Base-by-base conservation (phyloP, 306 rosid genomes). In the Sindora glabra region DNA sequence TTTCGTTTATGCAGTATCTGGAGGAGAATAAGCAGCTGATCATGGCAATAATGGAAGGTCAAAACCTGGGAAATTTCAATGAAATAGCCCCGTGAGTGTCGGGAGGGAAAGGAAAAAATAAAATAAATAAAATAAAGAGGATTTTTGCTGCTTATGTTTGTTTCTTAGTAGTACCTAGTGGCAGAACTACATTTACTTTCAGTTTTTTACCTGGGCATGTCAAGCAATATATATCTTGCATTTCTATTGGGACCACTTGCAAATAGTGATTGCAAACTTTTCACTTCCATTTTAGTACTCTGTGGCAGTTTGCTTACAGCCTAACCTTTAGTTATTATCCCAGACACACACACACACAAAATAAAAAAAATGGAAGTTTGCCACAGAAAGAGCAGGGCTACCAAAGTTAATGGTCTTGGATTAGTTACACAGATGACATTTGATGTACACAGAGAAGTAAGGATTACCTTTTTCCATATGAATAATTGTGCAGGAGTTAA, bases 1-100 rank as follows among this genome's bases (percentile, higher is more conserved):
- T 73, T 51, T 74, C 6, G 55, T 70, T 79, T 62, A 56, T 59
- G 74, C 74, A 83, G 86, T 79, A 50, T 64, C 55, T 83, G 75
- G 86, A 77, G 53, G 84, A 83, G 75, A 83, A 80, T 48, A 41
- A 58, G 67, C 76, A 80, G 52, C 57, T 83, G 76, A 77, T 83
- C 55, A 33, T 77, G 53, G 56, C 74, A 32, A 67, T 74, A 65
- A 3, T 83, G 74, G 82, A 77, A 37, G 16, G 56, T 18, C 81
- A 77, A 62, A 83, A 64, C n/a, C 46, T 34, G 58, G 86, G 82
- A 55, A 80, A 62, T 40, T 48, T 40, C 12, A 19, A 56, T 8
- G 86, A 80, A 14, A 39, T 56, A 9, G 66, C 65, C 18, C 72
- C 30, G 86, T 83, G 21, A 74, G 86, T 83, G n/a, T n/a, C n/a